Conservation (phyloP, 2,329 filamentous ascomycete genomes). For the Claviceps capensis region DNA sequence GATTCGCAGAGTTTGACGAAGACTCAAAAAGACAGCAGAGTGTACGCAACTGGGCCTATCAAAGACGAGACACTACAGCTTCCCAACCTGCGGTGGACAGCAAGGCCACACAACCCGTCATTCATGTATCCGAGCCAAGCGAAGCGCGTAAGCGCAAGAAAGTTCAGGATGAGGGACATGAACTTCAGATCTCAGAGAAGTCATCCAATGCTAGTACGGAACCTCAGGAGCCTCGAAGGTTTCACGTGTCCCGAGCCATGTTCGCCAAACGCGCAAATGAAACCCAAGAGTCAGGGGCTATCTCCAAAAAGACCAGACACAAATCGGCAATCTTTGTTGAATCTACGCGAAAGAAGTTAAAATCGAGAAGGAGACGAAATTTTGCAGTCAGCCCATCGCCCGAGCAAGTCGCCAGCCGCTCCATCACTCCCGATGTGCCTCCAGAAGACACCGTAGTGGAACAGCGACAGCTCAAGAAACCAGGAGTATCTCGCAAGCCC, state of each 20-base stretch:
- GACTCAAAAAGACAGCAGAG: slow-evolving; percentile 39
- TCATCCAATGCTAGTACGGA: neutral
- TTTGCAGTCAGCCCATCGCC: slow-evolving; percentile 9
- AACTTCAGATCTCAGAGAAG: neutral
- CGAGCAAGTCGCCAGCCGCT: neutral
- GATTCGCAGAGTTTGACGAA: slow-evolving; percentile 33
- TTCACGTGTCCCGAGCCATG: slow-evolving; percentile 39
- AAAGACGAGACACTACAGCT: slow-evolving; percentile 29
- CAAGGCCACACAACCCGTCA: slow-evolving; percentile 23
- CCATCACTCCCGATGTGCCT: neutral
- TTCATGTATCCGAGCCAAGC: slow-evolving; percentile 32
- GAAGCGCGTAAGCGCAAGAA: slow-evolving; percentile 12
- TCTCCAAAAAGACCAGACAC: slow-evolving; percentile 28
- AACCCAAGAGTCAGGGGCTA: slow-evolving; percentile 12
- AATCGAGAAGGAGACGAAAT: slow-evolving; percentile 9
- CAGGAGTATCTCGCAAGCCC: slow-evolving; percentile 16
- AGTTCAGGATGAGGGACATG: slow-evolving; percentile 5
- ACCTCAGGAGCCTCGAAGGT: slow-evolving; percentile 31
- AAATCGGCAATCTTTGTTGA: slow-evolving; percentile 43
- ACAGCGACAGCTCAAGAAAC: slow-evolving; percentile 20
- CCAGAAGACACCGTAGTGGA: slow-evolving; percentile 7
- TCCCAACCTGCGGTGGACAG: slow-evolving; percentile 7
- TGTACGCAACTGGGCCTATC: slow-evolving; percentile 40
- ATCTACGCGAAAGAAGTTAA: slow-evolving; percentile 28
- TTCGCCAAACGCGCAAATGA: slow-evolving; percentile 18